phyloP scores from a whole-genome alignment of 1,139 yeast species.

The Taphrina wiesneri region DNA sequence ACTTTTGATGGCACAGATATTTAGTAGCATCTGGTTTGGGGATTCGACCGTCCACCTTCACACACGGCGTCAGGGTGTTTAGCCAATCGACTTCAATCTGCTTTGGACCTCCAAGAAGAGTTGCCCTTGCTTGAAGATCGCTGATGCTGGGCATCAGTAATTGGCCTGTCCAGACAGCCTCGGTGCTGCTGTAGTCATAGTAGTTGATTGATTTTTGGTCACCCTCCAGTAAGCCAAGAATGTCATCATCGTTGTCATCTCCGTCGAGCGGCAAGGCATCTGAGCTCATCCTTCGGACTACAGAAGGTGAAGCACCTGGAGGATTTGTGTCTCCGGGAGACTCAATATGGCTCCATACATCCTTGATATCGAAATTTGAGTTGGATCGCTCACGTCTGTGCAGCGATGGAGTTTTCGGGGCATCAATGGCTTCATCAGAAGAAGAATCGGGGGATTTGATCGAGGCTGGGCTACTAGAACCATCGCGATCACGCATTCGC shows the following conservation, averaged over 20 bases:
- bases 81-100: slow-evolving; percentile 40
- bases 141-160: slow-evolving; percentile 60
- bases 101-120: slow-evolving; percentile 51
- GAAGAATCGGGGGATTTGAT: slow-evolving; percentile 11
- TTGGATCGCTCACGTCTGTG: slow-evolving; percentile 8
- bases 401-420: neutral
- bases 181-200: neutral
- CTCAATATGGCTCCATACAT: slow-evolving; percentile 26
- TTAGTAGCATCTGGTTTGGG: slow-evolving; percentile 57
- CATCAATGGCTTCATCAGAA: neutral
- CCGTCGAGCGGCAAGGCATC: neutral
- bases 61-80: slow-evolving; percentile 36
- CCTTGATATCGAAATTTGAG: slow-evolving; percentile 25
- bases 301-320: neutral
- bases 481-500: neutral
- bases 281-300: neutral
- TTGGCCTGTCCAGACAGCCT: slow-evolving; percentile 57
- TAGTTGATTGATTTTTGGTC: slow-evolving; percentile 20
- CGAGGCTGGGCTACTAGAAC: neutral
- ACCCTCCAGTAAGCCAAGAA: slow-evolving; percentile 5
- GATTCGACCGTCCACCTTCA: slow-evolving; percentile 65
- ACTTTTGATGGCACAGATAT: slow-evolving; percentile 53
- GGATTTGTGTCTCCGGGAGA: too few species aligned
- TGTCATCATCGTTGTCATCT: slow-evolving; percentile 15
- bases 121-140: slow-evolving; percentile 52